These are phyloP conservation scores for Zelonia costaricensis DNA, from an alignment of 208 protist species.

Conservation along the genomic window DNA sequence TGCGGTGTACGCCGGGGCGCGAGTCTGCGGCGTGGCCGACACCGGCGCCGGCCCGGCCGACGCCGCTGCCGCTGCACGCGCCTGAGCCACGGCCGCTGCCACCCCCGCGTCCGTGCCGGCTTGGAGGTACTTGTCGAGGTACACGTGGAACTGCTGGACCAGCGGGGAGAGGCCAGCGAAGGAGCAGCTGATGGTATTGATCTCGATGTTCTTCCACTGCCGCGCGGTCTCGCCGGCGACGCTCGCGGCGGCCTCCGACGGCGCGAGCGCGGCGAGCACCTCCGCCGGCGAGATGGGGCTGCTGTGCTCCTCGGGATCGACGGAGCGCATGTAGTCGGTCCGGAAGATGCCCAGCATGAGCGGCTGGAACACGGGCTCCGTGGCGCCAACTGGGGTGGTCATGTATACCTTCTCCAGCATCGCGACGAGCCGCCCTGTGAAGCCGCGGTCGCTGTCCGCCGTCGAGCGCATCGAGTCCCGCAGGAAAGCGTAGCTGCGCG, in stretches of 20 bases:
- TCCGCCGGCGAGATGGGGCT: background rate
- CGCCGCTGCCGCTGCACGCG: too few species aligned
- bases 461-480: slow-evolving; percentile 51
- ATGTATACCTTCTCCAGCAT: slow-evolving; percentile 86
- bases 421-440: slow-evolving; percentile 84
- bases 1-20: slow-evolving; percentile 7
- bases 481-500: slow-evolving; percentile 73
- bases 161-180: slow-evolving; percentile 89
- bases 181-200: slow-evolving; percentile 96
- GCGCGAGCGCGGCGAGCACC: background rate
- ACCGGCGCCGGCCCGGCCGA: background rate
- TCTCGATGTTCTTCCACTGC: slow-evolving; percentile 94
- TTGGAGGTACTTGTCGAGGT: slow-evolving; percentile 42
- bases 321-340: slow-evolving; percentile 93
- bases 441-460: slow-evolving; percentile 69
- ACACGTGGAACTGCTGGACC: slow-evolving; percentile 86
- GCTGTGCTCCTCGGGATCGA: slow-evolving; percentile 16
- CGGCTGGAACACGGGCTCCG: slow-evolving; percentile 53
- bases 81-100: background rate
- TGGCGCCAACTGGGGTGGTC: slow-evolving; percentile 20
- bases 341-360: slow-evolving; percentile 93
- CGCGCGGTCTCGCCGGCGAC: slow-evolving; percentile 23
- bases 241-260: background rate
- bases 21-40: background rate
- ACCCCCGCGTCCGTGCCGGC: slow-evolving; percentile 10